These are phyloP conservation scores for Kodamaea sp. DNA, from an alignment of 1,139 yeast genomes.

Conservation along the genomic window DNA sequence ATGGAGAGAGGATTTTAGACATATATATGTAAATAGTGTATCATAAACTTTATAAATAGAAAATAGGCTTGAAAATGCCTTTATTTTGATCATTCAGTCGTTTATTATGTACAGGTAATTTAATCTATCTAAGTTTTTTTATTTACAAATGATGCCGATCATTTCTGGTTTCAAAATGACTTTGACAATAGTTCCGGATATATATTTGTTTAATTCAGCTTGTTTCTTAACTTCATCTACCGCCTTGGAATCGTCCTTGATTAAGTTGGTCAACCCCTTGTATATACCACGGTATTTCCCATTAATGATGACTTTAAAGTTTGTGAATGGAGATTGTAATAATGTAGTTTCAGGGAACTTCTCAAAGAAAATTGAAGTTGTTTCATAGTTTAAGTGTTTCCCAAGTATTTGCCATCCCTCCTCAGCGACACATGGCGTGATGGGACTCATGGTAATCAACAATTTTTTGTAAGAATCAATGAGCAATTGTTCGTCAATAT, in stretches of 20 bases:
- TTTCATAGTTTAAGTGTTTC: constrained; percentile 16
- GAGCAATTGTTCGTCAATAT: constrained; percentile 26
- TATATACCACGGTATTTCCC: constrained; percentile 62
- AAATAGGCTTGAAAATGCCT: background rate
- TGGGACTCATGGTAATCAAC: constrained; percentile 61
- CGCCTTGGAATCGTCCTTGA: constrained; percentile 22
- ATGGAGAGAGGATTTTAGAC: constrained; percentile 32
- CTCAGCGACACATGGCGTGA: constrained; percentile 77
- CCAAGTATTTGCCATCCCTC: constrained; percentile 69
- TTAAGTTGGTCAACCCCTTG: constrained; percentile 31
- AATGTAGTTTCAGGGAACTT: constrained; percentile 49
- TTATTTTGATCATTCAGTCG: background rate
- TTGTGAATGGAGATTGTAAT: constrained; percentile 31
- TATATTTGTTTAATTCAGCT: constrained; percentile 8
- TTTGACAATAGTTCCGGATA: constrained; percentile 10
- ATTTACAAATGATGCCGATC: constrained; percentile 22
- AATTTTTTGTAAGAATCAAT: constrained; percentile 50
- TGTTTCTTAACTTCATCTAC: constrained; percentile 12
- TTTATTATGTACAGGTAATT: background rate
- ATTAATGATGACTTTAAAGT: constrained; percentile 58
- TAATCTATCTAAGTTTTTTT: constrained; percentile 7
- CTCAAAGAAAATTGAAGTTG: constrained; percentile 48
- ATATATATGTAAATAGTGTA: constrained; percentile 9
- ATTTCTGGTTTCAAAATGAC: constrained; percentile 20
- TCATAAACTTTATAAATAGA: background rate